Percentiles rank a stretch among this genome's conserved stretches.
Evolutionary conservation across 192 early-diverging fungal species (phyloP).

Genomic region (Phycomyces nitens): DNA sequence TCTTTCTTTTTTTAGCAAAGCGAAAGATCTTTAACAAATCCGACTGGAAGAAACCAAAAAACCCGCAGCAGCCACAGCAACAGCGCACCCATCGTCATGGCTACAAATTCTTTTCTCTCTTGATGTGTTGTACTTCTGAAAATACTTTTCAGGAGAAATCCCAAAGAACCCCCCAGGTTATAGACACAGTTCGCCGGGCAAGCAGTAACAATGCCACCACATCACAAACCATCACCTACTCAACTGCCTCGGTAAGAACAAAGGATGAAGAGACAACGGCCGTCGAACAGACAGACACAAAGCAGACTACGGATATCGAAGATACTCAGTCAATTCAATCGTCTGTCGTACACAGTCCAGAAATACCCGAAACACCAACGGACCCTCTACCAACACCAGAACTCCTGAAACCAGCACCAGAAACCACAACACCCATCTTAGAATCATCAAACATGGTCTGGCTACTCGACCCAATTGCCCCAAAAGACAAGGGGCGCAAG

Average conservation of each 20-base stretch:
- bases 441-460: conserved; percentile 13
- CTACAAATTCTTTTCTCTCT: background rate
- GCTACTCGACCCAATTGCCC: conserved; percentile 67
- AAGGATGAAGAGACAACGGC: conserved; percentile 6
- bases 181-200: background rate
- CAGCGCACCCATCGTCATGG: background rate
- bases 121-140: conserved; percentile 2
- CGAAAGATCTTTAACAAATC: background rate
- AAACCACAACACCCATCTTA: background rate
- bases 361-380: no score
- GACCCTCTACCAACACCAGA: no score
- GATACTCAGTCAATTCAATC: background rate
- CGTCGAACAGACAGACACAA: background rate
- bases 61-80: background rate
- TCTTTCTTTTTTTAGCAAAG: background rate
- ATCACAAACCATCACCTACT: conserved; percentile 21
- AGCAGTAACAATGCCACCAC: conserved; percentile 15
- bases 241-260: conserved; percentile 2
- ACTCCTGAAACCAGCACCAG: no score
- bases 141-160: background rate
- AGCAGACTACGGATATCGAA: background rate
- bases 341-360: no score
- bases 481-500: conserved; percentile 71
- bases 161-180: background rate
- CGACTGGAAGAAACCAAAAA: background rate